Conservation (phyloP, 2,329 filamentous ascomycete species). For the Botrytis paeoniae region DNA sequence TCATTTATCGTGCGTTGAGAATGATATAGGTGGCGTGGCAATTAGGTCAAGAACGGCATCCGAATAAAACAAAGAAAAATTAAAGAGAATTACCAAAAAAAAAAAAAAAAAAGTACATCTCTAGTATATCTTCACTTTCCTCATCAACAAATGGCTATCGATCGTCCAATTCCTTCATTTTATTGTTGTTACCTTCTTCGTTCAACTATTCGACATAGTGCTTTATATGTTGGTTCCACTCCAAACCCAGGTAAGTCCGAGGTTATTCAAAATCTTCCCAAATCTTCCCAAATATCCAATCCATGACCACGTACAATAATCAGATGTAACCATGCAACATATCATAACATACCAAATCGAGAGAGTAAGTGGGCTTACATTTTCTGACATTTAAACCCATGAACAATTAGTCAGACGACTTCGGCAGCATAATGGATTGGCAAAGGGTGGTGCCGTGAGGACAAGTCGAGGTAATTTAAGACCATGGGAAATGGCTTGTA, state of each 20-base stretch:
- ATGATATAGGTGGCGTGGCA: neutral
- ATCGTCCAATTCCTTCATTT: constrained; percentile 71
- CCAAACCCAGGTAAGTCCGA: constrained; percentile 61
- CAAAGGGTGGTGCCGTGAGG: constrained; percentile 74
- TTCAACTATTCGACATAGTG: constrained; percentile 68
- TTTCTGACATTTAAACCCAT: constrained; percentile 9
- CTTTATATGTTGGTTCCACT: constrained; percentile 86
- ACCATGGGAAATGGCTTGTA: constrained; percentile 87
- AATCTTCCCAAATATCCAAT: neutral
- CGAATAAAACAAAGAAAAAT: neutral
- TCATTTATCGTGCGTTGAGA: neutral
- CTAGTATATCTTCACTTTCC: neutral
- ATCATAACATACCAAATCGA: neutral
- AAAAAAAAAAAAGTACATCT: neutral
- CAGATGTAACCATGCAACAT: neutral
- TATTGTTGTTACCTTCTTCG: constrained; percentile 93
- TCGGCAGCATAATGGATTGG: constrained; percentile 85
- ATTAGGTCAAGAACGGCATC: neutral
- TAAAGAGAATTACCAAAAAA: too few relatives aligned
- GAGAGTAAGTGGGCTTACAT: neutral
- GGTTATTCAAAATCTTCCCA: neutral
- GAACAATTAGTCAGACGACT: constrained; percentile 60
- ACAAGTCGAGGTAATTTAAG: constrained; percentile 67
- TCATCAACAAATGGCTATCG: constrained; percentile 30
- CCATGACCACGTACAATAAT: neutral